These are phyloP conservation scores for Sporothrix dimorphospora DNA, from an alignment of 2,329 filamentous ascomycete genomes.

Conservation along the genomic window DNA sequence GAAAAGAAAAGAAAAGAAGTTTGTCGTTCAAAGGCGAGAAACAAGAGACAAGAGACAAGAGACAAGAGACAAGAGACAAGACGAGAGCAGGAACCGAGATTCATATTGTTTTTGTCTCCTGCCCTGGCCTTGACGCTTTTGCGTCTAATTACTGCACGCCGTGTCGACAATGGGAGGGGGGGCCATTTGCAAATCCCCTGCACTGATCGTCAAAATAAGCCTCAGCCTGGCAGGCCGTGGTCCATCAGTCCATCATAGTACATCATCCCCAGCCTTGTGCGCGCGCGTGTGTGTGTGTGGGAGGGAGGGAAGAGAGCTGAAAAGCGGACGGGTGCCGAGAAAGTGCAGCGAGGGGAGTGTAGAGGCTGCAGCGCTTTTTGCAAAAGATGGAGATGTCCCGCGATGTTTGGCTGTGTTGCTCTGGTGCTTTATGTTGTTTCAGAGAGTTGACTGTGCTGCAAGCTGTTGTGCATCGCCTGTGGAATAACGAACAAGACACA, in stretches of 20 bases:
- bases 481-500: not conserved
- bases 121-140: not conserved
- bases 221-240: not conserved
- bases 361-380: not conserved
- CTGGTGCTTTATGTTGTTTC: not conserved
- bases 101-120: not conserved
- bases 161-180: not conserved
- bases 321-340: not conserved
- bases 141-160: not conserved
- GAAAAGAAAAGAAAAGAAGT: not conserved
- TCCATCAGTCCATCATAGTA: too few relatives aligned
- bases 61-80: too few relatives aligned
- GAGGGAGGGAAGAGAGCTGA: not conserved
- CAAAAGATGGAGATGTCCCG: not conserved
- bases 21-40: not conserved
- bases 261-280: not conserved
- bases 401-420: not conserved
- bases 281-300: not conserved
- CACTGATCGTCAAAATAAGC: not conserved
- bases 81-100: too few relatives aligned
- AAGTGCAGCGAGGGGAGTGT: not conserved
- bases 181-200: not conserved
- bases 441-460: not conserved
- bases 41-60: too few relatives aligned
- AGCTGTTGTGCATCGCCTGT: too few relatives aligned